Evolutionary conservation across 2,329 filamentous ascomycete genomes (phyloP), one percentile per base, ranked within the genome.

Genomic region (Chaetomium sp.): DNA sequence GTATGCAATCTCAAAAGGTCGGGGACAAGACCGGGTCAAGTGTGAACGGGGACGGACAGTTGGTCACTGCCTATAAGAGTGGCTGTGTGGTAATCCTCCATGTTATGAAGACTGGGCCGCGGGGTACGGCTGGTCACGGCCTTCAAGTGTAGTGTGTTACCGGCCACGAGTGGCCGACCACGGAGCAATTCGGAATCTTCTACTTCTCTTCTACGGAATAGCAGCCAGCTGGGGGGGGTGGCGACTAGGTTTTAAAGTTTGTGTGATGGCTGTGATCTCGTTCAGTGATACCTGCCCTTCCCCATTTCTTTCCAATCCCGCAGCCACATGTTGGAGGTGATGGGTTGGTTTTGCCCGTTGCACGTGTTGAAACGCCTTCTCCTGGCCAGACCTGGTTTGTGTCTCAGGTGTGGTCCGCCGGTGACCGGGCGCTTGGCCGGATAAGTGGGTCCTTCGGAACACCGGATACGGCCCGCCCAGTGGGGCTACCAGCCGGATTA

Each of bases 371-470:
- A 57, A 57, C 55, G 33, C 33, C 13, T n/a, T 45, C 10, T 57
- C 38, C 23, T 29, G 55, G 16, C 9, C 50, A 16, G 27, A 12
- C 35, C 59, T n/a, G 4, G 33, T 35, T 7, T 23, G 42, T 59
- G 27, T 59, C 56, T 45, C 25, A 59, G 57, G 23, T 50, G 12
- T 16, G 42, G 57, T 27, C 21, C 6, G 47, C 23, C n/a, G 45
- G 27, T 12, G 27, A n/a, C 57, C 57, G 57, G 57, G 42, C 25
- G n/a, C 7, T 6, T 25, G 50, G 50, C 59, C 59, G 59, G 49
- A 4, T 29, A 38, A 25, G 53, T 38, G 60, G 60, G 54, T 29
- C 60, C 2, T 8, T 51, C 21, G 35, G 35, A 23, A 27, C 49
- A 23, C 38, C 25, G 42, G 50, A 29, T 19, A 21, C 35, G 59